Conservation (phyloP, 2,329 filamentous ascomycete species). For the Penicillium occitanis region DNA sequence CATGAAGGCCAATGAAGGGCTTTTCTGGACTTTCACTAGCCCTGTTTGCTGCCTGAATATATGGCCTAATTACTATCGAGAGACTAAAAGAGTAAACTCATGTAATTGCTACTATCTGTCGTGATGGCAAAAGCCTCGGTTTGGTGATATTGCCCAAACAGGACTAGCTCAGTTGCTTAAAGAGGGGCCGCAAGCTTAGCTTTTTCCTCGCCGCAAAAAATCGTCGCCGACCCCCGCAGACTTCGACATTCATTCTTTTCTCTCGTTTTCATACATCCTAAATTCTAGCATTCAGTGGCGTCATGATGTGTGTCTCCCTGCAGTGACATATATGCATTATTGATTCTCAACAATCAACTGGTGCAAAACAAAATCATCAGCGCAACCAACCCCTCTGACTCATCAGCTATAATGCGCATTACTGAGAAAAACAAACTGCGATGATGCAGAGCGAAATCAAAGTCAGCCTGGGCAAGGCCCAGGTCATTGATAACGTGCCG, state of each 20-base stretch:
- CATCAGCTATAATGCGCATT: slow-evolving; percentile 33
- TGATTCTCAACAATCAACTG: not conserved
- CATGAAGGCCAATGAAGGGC: not conserved
- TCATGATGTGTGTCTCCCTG: not conserved
- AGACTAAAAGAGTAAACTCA: not conserved
- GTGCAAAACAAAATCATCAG: not conserved
- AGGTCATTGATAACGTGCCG: slow-evolving; percentile 83
- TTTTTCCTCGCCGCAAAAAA: slow-evolving; percentile 22
- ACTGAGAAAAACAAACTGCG: slow-evolving; percentile 33
- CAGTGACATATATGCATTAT: not conserved
- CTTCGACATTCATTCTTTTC: slow-evolving; percentile 5
- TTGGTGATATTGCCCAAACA: not conserved
- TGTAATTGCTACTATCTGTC: not conserved
- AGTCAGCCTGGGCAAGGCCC: slow-evolving; percentile 67
- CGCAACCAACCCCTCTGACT: slow-evolving; percentile 5
- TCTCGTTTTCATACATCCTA: not conserved
- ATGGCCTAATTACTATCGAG: not conserved
- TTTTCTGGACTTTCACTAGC: not conserved
- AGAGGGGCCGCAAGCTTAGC: slow-evolving; percentile 19
- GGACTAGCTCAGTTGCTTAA: not conserved
- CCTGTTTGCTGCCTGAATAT: not conserved
- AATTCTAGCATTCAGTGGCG: not conserved
- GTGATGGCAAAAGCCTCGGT: not conserved
- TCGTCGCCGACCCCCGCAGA: slow-evolving; percentile 22
- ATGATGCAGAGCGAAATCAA: slow-evolving; percentile 45